Evolutionary conservation across 2,329 filamentous ascomycete species (phyloP).

Genomic region (Paracamarosporium sp.): DNA sequence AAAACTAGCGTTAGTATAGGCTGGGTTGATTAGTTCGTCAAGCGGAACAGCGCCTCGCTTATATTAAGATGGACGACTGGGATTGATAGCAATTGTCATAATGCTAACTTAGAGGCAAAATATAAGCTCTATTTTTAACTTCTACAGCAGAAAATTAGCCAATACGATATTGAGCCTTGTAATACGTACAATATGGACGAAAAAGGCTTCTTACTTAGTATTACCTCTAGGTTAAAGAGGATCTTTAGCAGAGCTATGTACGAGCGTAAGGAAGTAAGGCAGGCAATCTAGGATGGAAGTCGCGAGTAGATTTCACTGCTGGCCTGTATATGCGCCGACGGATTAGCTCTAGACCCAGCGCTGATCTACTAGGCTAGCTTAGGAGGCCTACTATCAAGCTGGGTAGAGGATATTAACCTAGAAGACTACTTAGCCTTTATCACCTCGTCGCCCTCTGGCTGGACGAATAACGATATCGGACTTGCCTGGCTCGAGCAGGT

Average conservation of each 20-base stretch:
- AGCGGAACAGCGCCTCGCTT: slow-evolving; percentile 2
- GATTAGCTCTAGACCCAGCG: not conserved
- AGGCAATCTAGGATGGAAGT: not conserved
- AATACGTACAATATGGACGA: slow-evolving; percentile 19
- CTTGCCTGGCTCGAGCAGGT: not conserved
- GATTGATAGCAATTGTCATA: slow-evolving; percentile 16
- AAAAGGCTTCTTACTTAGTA: slow-evolving; percentile 16
- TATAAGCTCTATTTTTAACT: slow-evolving; percentile 22
- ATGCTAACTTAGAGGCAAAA: slow-evolving; percentile 15
- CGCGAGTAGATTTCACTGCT: slow-evolving; percentile 7
- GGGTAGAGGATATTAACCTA: not conserved
- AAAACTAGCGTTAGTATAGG: slow-evolving; percentile 4
- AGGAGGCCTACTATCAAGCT: not conserved
- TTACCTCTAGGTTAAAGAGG: slow-evolving; percentile 9
- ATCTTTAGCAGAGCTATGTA: not conserved
- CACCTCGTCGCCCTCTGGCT: not conserved
- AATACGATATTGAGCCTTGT: not conserved
- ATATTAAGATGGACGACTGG: slow-evolving; percentile 13
- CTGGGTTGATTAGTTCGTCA: slow-evolving; percentile 12
- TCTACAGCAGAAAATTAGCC: not conserved
- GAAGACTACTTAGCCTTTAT: not conserved
- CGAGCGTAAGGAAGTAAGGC: not conserved
- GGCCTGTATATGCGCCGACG: slow-evolving; percentile 2
- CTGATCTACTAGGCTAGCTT: not conserved
- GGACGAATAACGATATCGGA: not conserved